Evolutionary conservation across 495 filamentous ascomycete genomes (phyloP).

Genomic region (Neurospora intermedia): DNA sequence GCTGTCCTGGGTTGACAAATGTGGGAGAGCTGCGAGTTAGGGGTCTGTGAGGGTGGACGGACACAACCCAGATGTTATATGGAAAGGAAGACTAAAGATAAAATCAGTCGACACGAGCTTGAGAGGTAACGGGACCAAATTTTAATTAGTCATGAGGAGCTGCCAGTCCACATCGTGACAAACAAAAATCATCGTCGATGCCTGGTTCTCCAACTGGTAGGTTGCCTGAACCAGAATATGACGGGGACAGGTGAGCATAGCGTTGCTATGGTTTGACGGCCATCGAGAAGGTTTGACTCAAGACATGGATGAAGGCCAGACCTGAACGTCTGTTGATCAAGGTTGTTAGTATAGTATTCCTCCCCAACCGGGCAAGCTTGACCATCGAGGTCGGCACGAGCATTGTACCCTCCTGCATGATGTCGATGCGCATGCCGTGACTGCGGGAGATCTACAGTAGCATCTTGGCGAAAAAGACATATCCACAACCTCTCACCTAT

Average conservation of each 20-base stretch:
- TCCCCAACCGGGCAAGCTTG: not conserved
- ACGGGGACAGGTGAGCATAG: not conserved
- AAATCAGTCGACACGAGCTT: not conserved
- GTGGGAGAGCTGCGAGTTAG: not conserved
- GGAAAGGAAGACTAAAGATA: not conserved
- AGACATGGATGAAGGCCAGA: not conserved
- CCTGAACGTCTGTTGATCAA: not conserved
- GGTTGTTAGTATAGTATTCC: not conserved
- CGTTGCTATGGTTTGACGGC: not conserved
- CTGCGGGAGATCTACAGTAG: not conserved
- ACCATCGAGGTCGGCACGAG: not conserved
- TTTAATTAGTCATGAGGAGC: not conserved
- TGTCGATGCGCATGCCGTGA: not conserved
- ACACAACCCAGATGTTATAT: not conserved
- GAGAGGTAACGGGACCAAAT: not conserved
- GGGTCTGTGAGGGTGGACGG: not conserved
- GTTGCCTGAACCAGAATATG: not conserved
- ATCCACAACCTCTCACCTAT: not conserved
- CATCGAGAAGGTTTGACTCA: not conserved
- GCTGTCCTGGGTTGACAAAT: not conserved
- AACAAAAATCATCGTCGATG: not conserved
- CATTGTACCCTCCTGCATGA: not conserved
- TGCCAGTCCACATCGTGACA: not conserved
- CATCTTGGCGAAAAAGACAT: not conserved
- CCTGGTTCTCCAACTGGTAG: not conserved